A percentile compares a stretch with the other conserved stretches of the same genome.
phyloP scores from a whole-genome alignment of 1,284 basidiomycete species.

The Pholiota adiposa region DNA sequence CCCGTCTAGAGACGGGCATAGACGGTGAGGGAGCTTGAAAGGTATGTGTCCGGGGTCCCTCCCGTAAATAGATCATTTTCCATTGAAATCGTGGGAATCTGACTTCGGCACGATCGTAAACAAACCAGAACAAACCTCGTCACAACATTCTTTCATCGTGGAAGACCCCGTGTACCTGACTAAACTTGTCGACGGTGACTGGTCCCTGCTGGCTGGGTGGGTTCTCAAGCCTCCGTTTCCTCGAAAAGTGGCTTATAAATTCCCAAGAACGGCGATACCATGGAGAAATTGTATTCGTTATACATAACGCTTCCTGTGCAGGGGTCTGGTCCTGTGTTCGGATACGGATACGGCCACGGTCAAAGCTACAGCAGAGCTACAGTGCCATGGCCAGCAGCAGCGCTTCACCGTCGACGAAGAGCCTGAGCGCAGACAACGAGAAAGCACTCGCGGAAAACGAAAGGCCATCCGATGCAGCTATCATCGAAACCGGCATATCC shows the following conservation, averaged over 20 bases:
- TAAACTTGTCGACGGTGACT: no score
- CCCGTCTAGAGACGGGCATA: background rate
- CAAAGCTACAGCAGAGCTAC: background rate
- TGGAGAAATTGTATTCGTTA: background rate
- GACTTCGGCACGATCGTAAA: no score
- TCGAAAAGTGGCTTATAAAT: background rate
- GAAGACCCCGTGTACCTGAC: background rate
- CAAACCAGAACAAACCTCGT: no score
- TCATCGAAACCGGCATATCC: background rate
- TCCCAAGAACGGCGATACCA: background rate
- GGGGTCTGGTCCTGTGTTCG: no score
- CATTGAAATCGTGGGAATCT: no score
- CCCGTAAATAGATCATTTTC: no score
- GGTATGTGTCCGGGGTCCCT: background rate
- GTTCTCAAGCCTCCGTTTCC: background rate
- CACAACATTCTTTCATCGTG: background rate
- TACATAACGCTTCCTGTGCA: no score
- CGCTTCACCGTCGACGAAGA: background rate
- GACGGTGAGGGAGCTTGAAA: background rate
- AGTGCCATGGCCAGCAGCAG: background rate
- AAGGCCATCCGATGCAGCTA: background rate
- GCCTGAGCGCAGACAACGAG: background rate
- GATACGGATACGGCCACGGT: background rate
- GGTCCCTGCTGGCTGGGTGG: background rate
- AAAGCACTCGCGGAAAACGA: background rate